phyloP scores from a whole-genome alignment of 345 rosid genomes.

The Kernera saxatilis region DNA sequence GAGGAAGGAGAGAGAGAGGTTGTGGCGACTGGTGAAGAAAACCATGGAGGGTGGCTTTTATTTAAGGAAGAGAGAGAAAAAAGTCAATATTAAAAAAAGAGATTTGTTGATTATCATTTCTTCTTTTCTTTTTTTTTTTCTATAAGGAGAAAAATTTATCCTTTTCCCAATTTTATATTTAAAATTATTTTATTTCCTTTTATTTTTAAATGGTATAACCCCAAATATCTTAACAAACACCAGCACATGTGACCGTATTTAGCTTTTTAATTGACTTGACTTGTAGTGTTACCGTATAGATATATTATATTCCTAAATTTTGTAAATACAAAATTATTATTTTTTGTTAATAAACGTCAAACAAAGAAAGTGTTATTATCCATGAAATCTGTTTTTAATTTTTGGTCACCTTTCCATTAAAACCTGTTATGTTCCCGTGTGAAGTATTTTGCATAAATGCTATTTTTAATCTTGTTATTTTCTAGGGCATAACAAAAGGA shows the following conservation, averaged over 20 bases:
- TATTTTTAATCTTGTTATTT: background rate
- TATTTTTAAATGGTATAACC: background rate
- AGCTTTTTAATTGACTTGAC: slow-evolving; percentile 17
- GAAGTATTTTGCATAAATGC: background rate
- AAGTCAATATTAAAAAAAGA: slow-evolving; percentile 23
- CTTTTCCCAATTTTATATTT: background rate
- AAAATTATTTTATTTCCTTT: background rate
- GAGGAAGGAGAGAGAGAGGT: background rate
- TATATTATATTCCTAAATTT: background rate
- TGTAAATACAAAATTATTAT: background rate
- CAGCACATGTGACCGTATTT: slow-evolving; percentile 24
- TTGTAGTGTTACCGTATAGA: background rate
- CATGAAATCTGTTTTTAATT: background rate
- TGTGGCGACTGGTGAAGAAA: slow-evolving; percentile 26
- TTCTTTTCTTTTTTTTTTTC: background rate
- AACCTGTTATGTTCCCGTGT: background rate
- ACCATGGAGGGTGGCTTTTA: slow-evolving; percentile 21
- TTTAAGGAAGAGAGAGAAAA: slow-evolving; percentile 25
- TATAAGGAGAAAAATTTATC: slow-evolving; percentile 22
- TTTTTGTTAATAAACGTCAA: background rate
- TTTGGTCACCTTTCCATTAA: background rate
- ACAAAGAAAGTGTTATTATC: background rate
- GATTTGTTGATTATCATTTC: slow-evolving; percentile 10
- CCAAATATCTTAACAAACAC: slow-evolving; percentile 21
- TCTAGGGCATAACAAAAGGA: background rate